Percentiles rank a stretch among this genome's conserved stretches.
Evolutionary conservation across 345 rosid species (phyloP).

Genomic region (Litchi chinensis): DNA sequence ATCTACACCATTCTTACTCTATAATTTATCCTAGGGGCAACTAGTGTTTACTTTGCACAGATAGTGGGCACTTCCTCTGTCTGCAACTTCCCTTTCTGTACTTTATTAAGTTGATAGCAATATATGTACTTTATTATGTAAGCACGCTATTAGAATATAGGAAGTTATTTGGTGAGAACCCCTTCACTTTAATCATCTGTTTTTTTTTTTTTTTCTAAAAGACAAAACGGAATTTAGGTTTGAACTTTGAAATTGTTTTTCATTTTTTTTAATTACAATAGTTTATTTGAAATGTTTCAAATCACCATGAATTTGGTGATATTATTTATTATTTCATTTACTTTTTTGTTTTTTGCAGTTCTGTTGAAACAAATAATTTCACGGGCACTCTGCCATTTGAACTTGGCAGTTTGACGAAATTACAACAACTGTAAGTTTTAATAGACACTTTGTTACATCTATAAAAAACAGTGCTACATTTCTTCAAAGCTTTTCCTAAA

Average conservation of each 20-base stretch:
- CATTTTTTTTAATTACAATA: not conserved
- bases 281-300: too few species aligned
- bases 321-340: too few species aligned
- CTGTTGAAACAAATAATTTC: slow-evolving; percentile 57
- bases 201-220: too few species aligned
- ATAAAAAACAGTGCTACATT: too few species aligned
- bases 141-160: too few species aligned
- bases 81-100: not conserved
- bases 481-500: too few species aligned
- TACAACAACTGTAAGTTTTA: slow-evolving; percentile 58
- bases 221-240: too few species aligned
- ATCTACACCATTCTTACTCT: slow-evolving; percentile 19
- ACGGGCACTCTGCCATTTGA: slow-evolving; percentile 65
- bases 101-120: not conserved
- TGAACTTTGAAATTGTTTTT: not conserved
- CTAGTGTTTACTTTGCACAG: not conserved
- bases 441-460: not conserved
- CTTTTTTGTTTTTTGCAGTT: slow-evolving; percentile 29
- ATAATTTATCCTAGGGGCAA: too few species aligned
- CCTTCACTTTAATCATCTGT: too few species aligned
- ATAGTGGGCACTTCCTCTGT: not conserved
- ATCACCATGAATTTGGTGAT: too few species aligned
- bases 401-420: slow-evolving; percentile 55
- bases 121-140: too few species aligned
- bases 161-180: too few species aligned